Evolutionary conservation across 257 asterid species (phyloP), one percentile per base, ranked within the genome.

Genomic region (Solanum corneliomulleri): DNA sequence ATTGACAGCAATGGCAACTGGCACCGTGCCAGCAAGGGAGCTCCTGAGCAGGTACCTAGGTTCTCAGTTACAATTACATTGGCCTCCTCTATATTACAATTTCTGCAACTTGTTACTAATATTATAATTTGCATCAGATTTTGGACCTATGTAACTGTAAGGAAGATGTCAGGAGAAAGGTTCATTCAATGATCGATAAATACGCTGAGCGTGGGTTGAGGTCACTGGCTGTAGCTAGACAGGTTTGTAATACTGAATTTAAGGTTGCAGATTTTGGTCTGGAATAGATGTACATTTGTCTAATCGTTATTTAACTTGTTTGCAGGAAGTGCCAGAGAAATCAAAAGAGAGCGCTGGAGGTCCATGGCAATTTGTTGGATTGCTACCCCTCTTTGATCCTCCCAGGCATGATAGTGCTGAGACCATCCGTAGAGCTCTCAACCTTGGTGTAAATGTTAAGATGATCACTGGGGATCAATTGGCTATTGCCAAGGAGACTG

Each of bases 321-420:
- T 88, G 25, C 94, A 96, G 98, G 98, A 97, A 92, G 94, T 97
- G 45, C 99, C 99, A 9, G 96, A 91, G 89, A 95, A 94, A 91
- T 74, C 92, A 23, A 97, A 95, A 92, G 98, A 95, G 3, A 86
- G 95, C 78, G 89, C 96, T 21, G 99, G 99, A 20, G 91, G 93
- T 66, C 97, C 99, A 71, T 97, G 99, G 99, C 97, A 94, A 87
- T 97, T 97, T 87, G 92, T 97, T 85, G 99, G 99, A 86, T 92
- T 97, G 88, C 83, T 97, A 27, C 94, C 98, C 72, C 98, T 97
- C n/a, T 97, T 97, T 82, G 99, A 97, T 88, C 99, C 99, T 88
- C 99, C 99, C 7, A 91, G 99, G 86, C 99, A 97, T 56, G 99
- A 97, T 64, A 97, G 99, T 93, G 98, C 99, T 9, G 99, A 97